Conservation (phyloP, 371 early-diverging fungal species). For the Lichtheimia ramosa region DNA sequence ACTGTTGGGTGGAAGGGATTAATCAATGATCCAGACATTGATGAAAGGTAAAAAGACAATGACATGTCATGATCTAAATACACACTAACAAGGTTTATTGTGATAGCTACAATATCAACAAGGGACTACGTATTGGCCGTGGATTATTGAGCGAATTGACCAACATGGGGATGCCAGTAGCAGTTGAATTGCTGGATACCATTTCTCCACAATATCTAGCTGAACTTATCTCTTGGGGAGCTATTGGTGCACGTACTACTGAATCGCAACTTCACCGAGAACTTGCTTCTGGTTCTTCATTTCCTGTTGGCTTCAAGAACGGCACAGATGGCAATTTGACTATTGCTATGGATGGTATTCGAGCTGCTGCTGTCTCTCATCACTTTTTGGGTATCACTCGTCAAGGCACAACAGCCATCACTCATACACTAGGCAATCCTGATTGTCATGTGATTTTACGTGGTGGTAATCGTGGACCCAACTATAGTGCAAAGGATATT, state of each 20-base stretch:
- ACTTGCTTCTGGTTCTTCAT: conserved; percentile 90
- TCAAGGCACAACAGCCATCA: conserved; percentile 90
- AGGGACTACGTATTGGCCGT: conserved; percentile 85
- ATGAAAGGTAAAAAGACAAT: conserved; percentile 55
- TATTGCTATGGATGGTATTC: conserved; percentile 90
- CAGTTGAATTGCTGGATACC: conserved; percentile 90
- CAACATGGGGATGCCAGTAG: conserved; percentile 83
- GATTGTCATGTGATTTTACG: conserved; percentile 54
- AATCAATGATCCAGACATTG: conserved; percentile 88
- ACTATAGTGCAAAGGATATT: conserved; percentile 70
- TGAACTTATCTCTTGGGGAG: conserved; percentile 93
- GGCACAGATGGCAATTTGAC: conserved; percentile 87
- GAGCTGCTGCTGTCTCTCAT: conserved; percentile 82
- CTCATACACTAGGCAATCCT: conserved; percentile 80
- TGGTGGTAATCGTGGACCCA: conserved; percentile 82
- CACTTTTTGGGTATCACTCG: conserved; percentile 92
- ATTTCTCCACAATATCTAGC: conserved; percentile 93
- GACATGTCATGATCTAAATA: neutral
- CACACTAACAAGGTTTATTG: neutral
- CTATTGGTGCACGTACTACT: conserved; percentile 94
- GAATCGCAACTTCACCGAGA: conserved; percentile 94
- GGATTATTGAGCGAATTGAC: conserved; percentile 72
- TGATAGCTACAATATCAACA: conserved; percentile 82
- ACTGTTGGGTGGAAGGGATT: conserved; percentile 95
- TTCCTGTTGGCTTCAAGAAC: conserved; percentile 96